Conservation (phyloP, 148 eudicot genomes). For the Gaultheria prostrata region DNA sequence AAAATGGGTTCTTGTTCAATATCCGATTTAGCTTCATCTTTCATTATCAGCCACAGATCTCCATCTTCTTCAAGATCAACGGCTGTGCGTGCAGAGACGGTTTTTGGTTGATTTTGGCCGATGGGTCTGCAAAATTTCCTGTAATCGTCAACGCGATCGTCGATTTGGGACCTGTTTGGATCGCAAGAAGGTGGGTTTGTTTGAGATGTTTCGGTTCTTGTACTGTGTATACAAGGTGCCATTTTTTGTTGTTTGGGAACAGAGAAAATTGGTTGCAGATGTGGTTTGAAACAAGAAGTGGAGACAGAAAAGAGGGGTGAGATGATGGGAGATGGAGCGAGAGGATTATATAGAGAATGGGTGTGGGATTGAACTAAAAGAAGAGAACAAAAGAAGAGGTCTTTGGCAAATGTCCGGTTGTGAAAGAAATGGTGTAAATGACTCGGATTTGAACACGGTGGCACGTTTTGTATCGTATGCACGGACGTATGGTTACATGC, state of each 20-base stretch:
- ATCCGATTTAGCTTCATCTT: constrained; percentile 47
- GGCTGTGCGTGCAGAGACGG: neutral
- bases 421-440: neutral
- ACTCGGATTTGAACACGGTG: neutral
- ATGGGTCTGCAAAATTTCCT: constrained; percentile 26
- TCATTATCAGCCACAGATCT: constrained; percentile 53
- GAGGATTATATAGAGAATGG: neutral
- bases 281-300: constrained; percentile 7
- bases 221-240: constrained; percentile 47
- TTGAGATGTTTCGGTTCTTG: constrained; percentile 30
- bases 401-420: neutral
- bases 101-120: constrained; percentile 27
- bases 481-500: neutral
- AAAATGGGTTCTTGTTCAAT: constrained; percentile 65
- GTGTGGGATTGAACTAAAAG: neutral
- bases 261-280: constrained; percentile 2
- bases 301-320: constrained; percentile 3
- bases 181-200: constrained; percentile 24
- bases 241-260: constrained; percentile 20
- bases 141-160: constrained; percentile 28
- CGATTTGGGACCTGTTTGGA: constrained; percentile 27
- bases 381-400: neutral
- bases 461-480: neutral
- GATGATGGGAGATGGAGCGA: neutral
- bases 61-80: neutral